Evolutionary conservation across 495 filamentous ascomycete species (phyloP).

Genomic region (Tuber brumale): DNA sequence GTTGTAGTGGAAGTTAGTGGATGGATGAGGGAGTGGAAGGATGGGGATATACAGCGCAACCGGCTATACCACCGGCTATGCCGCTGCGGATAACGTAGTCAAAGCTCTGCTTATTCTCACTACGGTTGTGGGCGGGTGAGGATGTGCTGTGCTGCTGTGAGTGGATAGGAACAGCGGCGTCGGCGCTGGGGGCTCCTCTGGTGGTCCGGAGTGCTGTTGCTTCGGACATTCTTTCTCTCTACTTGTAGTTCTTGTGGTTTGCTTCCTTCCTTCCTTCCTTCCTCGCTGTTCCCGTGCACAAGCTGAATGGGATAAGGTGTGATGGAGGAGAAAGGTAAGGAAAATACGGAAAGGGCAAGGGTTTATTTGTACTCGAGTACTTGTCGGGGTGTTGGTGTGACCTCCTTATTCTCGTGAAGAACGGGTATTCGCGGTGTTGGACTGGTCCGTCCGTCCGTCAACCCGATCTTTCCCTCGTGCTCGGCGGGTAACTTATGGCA

Average conservation of each 20-base stretch:
- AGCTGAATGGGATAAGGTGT: not conserved
- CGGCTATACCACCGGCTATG: conserved; percentile 79
- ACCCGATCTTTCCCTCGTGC: not conserved
- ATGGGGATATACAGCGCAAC: conserved; percentile 63
- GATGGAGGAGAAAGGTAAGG: not conserved
- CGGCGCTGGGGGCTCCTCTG: not conserved
- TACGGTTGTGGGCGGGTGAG: conserved; percentile 30
- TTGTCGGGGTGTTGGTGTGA: not conserved
- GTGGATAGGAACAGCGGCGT: not conserved
- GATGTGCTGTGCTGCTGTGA: conserved; percentile 11
- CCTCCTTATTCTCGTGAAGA: not conserved
- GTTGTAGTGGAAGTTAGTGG: conserved; percentile 21
- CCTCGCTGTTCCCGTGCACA: not conserved
- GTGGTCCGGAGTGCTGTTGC: conserved; percentile 10
- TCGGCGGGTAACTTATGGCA: not conserved
- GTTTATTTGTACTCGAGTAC: not conserved
- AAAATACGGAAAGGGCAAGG: not conserved
- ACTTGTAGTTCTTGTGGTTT: not conserved
- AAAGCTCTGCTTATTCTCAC: conserved; percentile 54
- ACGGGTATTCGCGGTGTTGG: not conserved
- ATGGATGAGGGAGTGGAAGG: not conserved
- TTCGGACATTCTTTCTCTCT: conserved; percentile 6
- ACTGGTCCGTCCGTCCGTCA: not conserved
- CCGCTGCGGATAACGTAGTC: conserved; percentile 78
- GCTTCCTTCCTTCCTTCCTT: not conserved